Evolutionary conservation across 2,329 filamentous ascomycete species (phyloP).

Genomic region (Aspergillus glaucus): DNA sequence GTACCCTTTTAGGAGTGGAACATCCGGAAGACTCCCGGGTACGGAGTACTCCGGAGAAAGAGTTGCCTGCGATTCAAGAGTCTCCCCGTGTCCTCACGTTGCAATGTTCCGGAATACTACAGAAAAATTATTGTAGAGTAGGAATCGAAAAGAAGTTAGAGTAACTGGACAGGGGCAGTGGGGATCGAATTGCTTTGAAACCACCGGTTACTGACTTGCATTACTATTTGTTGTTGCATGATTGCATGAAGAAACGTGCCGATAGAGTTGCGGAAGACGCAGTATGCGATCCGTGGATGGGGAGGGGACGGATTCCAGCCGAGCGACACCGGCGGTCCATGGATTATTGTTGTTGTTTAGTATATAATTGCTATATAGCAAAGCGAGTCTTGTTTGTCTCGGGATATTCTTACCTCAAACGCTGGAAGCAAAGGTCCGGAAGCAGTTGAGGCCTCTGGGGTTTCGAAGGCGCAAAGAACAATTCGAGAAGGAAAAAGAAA

Average conservation of each 20-base stretch:
- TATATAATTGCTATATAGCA: too few species aligned
- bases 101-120: too few species aligned
- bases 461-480: neutral
- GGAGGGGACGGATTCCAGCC: conserved; percentile 1
- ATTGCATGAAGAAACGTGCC: neutral
- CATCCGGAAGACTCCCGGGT: too few species aligned
- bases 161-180: conserved; percentile 3
- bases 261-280: conserved; percentile 2
- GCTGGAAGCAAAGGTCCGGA: neutral
- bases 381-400: neutral
- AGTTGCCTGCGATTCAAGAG: too few species aligned
- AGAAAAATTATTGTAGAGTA: too few species aligned
- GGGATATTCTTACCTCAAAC: neutral
- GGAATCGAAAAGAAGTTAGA: neutral
- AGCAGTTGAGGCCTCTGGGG: neutral
- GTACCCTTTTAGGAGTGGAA: too few species aligned
- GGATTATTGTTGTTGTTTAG: too few species aligned
- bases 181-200: neutral
- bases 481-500: neutral
- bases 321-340: conserved; percentile 3
- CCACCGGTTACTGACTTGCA: neutral
- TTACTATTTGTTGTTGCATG: conserved; percentile 1
- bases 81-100: too few species aligned
- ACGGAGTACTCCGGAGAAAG: too few species aligned
- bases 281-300: neutral